Conservation (phyloP, 495 filamentous ascomycete species). For the Chaetomium tenue region DNA sequence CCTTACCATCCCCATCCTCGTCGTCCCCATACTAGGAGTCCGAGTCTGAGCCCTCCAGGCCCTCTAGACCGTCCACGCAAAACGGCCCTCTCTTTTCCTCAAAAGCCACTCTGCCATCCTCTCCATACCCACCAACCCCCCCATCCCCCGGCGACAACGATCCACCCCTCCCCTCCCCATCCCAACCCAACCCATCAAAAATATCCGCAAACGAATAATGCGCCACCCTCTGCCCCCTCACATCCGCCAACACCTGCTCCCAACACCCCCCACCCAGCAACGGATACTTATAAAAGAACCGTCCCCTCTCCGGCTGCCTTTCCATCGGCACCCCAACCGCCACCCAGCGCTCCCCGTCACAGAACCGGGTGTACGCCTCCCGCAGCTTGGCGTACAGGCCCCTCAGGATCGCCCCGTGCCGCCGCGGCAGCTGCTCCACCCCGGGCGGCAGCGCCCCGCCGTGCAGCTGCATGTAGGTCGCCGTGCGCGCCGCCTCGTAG, state of each 20-base stretch:
- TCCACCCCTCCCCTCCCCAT: no score
- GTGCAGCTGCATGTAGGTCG: neutral
- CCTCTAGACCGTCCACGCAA: no score
- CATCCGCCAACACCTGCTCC: neutral
- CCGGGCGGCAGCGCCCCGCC: neutral
- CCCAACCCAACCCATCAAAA: neutral
- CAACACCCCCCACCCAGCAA: neutral
- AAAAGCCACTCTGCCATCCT: no score
- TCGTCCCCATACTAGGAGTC: no score
- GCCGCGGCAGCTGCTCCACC: neutral
- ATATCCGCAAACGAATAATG: conserved; percentile 6
- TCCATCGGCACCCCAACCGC: neutral
- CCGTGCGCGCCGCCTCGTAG: conserved; percentile 1
- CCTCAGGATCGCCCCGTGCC: neutral
- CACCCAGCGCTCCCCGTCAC: neutral
- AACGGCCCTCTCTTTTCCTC: no score
- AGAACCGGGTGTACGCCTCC: neutral
- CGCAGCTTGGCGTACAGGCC: neutral
- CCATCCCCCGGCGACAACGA: no score
- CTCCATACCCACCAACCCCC: no score
- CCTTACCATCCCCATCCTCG: no score
- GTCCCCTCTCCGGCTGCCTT: neutral
- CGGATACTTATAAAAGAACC: neutral
- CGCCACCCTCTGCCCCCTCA: neutral
- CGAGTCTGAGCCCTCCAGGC: no score